Evolutionary conservation across 176 grass and related monocot species (phyloP), one percentile per base, ranked within the genome.

Genomic region (Carex parvula): DNA sequence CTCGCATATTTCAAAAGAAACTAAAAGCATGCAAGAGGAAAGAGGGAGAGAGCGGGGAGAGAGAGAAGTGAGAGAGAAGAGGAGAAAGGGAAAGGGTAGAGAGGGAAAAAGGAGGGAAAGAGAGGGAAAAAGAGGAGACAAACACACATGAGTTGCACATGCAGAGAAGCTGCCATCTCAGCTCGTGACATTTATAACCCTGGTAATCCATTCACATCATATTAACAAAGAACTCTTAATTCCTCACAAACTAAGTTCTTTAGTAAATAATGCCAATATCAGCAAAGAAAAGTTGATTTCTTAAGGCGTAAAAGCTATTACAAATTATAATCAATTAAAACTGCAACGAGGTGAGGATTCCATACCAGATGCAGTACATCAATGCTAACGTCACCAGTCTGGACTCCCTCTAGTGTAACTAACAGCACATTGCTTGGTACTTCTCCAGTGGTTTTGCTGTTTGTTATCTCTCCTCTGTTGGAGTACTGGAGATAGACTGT

Each of bases 401-500:
- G 88, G 21, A 94, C 92, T 81, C 90, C 94, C 55, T 97, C 94
- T 74, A 94, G 87, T 1, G 92, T 92, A 68, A 97, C 94, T 29
- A 94, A 87, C 77, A 97, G 89, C 53, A 97, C 94, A 46, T 97
- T 94, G 58, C 90, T 87, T 8, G 88, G 85, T 68, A 91, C 76
- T 64, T 92, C 94, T 87, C 92, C 94, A 10, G 87, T 85, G 71
- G 79, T 89, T 86, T 94, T 97, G 85, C 81, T 94, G 62, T 97
- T 97, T 67, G 90, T 75, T 83, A 94, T 97, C 84, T 97, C 94
- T 81, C 92, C 87, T 82, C 92, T 94, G 88, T 97, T 97, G 32
- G 94, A 97, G 82, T 97, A 97, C 81, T 97, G 94, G 85, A 97
- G 91, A 82, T 97, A 97, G 29, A 97, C 94, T 83, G 93, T 94